These are phyloP conservation scores for Geotrichum bryndzae DNA, from an alignment of 1,139 yeast genomes.

Conservation along the genomic window DNA sequence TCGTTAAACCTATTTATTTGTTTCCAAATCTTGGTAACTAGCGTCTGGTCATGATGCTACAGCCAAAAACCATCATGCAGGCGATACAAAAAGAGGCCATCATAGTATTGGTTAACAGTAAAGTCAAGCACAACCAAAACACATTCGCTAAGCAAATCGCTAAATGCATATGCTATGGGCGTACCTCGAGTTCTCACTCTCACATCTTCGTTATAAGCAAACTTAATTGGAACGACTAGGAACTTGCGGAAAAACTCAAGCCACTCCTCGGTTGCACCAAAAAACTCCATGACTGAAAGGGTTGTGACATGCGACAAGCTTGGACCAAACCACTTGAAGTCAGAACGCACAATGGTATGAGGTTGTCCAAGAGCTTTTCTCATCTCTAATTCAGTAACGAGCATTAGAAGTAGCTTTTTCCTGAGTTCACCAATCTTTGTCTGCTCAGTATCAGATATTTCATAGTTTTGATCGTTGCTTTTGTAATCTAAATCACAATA, in stretches of 20 bases:
- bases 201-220: slow-evolving; percentile 2
- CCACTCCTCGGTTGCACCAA: slow-evolving; percentile 21
- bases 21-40: slow-evolving; percentile 22
- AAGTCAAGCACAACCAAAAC: slow-evolving; percentile 20
- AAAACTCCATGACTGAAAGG: slow-evolving; percentile 18
- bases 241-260: slow-evolving; percentile 18
- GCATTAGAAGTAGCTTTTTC: slow-evolving; percentile 13
- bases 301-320: slow-evolving; percentile 19
- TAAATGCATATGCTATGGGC: slow-evolving; percentile 19
- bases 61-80: slow-evolving; percentile 24
- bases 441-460: background rate
- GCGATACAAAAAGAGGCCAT: slow-evolving; percentile 20
- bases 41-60: slow-evolving; percentile 17
- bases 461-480: background rate
- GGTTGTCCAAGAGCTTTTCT: slow-evolving; percentile 14
- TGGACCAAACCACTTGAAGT: slow-evolving; percentile 23
- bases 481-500: slow-evolving; percentile 5
- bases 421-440: slow-evolving; percentile 6
- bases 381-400: slow-evolving; percentile 17
- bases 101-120: slow-evolving; percentile 17
- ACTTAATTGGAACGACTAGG: slow-evolving; percentile 16
- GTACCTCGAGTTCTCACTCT: slow-evolving; percentile 17
- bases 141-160: slow-evolving; percentile 21
- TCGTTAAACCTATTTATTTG: slow-evolving; percentile 16
- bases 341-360: slow-evolving; percentile 21